Conservation (phyloP, 495 filamentous ascomycete species). For the Pseudevernia furfuracea region DNA sequence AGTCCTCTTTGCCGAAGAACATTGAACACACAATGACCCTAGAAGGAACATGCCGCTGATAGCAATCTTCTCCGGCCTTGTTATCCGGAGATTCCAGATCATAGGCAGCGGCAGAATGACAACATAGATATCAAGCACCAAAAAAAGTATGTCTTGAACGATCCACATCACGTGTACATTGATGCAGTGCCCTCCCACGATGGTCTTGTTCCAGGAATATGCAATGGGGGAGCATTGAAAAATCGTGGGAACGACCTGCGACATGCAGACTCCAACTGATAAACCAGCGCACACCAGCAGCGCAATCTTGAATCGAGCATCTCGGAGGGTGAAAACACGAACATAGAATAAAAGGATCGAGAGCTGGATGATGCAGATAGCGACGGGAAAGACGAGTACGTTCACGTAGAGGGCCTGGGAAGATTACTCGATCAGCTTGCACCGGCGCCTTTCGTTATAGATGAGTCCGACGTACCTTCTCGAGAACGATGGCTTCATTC, state of each 20-base stretch:
- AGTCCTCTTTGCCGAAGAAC: neutral
- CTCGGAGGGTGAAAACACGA: neutral
- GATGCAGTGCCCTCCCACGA: slow-evolving; percentile 2
- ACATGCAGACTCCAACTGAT: neutral
- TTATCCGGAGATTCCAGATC: slow-evolving; percentile 6
- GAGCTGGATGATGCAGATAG: slow-evolving; percentile 3
- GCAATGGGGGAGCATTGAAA: slow-evolving; percentile 2
- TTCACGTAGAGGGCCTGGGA: neutral
- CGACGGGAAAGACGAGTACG: neutral
- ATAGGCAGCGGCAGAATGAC: slow-evolving; percentile 1
- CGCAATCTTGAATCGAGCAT: neutral
- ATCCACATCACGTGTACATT: slow-evolving; percentile 6
- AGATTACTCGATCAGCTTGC: neutral
- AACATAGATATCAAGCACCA: neutral
- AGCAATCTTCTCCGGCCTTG: slow-evolving; percentile 1
- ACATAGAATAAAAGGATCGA: neutral
- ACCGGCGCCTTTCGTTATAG: neutral
- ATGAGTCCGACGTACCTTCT: neutral
- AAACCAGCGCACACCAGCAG: slow-evolving; percentile 1
- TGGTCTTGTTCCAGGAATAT: neutral
- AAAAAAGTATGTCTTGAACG: neutral
- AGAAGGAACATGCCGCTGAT: neutral
- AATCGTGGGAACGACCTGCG: neutral
- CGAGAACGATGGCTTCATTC: neutral
- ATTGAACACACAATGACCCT: neutral